Percentiles rank a stretch among this genome's conserved stretches.
phyloP scores from a whole-genome alignment of 2,329 filamentous ascomycete species.

The Fusarium incarnatum region DNA sequence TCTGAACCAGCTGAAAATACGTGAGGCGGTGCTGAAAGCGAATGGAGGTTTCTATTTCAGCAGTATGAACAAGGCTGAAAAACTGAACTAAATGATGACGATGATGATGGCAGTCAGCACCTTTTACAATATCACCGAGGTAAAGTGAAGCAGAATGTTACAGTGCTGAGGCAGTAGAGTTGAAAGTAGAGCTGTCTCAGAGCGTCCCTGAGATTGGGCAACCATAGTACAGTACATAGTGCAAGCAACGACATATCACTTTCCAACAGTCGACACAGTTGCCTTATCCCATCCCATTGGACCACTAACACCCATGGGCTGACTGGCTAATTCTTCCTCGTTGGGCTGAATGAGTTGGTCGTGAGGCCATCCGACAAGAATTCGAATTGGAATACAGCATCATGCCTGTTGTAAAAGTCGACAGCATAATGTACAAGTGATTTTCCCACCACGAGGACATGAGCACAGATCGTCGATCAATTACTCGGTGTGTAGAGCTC shows the following conservation, averaged over 20 bases:
- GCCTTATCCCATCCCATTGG: slow-evolving; percentile 16
- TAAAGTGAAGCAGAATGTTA: slow-evolving; percentile 13
- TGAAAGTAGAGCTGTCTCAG: slow-evolving; percentile 12
- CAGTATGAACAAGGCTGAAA: slow-evolving; percentile 21
- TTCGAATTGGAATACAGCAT: slow-evolving; percentile 13
- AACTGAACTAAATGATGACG: not conserved
- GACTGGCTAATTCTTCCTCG: slow-evolving; percentile 20
- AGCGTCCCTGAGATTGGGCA: slow-evolving; percentile 18
- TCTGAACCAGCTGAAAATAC: slow-evolving; percentile 26
- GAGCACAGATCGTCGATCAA: slow-evolving; percentile 37
- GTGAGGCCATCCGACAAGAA: slow-evolving; percentile 38
- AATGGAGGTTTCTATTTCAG: slow-evolving; percentile 27
- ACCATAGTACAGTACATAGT: slow-evolving; percentile 16
- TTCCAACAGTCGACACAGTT: slow-evolving; percentile 18
- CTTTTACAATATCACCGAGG: not conserved
- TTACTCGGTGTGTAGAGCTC: slow-evolving; percentile 28
- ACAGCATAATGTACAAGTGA: slow-evolving; percentile 29
- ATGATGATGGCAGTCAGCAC: not conserved
- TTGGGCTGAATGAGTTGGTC: slow-evolving; percentile 34
- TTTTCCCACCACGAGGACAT: slow-evolving; percentile 19
- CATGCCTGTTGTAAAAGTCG: slow-evolving; percentile 13
- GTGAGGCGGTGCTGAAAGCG: slow-evolving; percentile 34
- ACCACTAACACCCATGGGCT: slow-evolving; percentile 26
- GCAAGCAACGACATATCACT: slow-evolving; percentile 36
- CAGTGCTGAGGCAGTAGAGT: slow-evolving; percentile 4